Percentiles rank a stretch among this genome's conserved stretches.
Conservation (phyloP, 257 asterid species). For the Capsicum pubescens region DNA sequence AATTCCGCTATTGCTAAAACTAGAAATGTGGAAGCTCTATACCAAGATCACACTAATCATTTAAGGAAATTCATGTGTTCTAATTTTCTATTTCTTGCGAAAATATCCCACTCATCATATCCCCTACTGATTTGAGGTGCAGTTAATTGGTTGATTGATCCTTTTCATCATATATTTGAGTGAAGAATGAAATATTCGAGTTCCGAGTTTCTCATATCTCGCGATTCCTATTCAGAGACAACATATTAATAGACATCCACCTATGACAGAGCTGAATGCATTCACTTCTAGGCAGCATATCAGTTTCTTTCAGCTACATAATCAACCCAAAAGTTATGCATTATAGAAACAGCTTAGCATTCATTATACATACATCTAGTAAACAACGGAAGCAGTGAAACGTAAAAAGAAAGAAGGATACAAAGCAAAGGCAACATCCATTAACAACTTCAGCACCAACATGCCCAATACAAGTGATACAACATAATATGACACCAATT, state of each 20-base stretch:
- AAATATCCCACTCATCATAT: not conserved
- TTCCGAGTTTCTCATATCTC: not conserved
- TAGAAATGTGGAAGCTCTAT: not conserved
- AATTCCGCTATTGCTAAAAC: not conserved
- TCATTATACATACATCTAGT: not conserved
- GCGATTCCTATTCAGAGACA: slow-evolving; percentile 5
- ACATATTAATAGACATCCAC: not conserved
- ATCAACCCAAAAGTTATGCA: not conserved
- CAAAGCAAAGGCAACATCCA: slow-evolving; percentile 91
- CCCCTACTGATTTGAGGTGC: not conserved
- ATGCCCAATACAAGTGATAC: slow-evolving; percentile 67
- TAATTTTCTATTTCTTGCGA: not conserved
- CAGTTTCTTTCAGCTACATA: not conserved
- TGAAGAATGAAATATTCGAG: slow-evolving; percentile 18
- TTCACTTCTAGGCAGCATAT: not conserved
- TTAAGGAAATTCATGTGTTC: not conserved
- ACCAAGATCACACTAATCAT: not conserved
- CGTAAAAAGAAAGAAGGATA: slow-evolving; percentile 53
- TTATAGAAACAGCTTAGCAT: not conserved
- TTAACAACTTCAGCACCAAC: slow-evolving; percentile 85
- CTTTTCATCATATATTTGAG: not conserved
- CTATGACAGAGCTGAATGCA: not conserved
- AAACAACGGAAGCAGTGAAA: not conserved
- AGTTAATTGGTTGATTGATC: not conserved
- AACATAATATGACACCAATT: slow-evolving; percentile 64